A percentile compares a stretch with the other conserved stretches of the same genome.
Conservation (phyloP, 2,329 filamentous ascomycete species). For the Mycosphaerella sp. region DNA sequence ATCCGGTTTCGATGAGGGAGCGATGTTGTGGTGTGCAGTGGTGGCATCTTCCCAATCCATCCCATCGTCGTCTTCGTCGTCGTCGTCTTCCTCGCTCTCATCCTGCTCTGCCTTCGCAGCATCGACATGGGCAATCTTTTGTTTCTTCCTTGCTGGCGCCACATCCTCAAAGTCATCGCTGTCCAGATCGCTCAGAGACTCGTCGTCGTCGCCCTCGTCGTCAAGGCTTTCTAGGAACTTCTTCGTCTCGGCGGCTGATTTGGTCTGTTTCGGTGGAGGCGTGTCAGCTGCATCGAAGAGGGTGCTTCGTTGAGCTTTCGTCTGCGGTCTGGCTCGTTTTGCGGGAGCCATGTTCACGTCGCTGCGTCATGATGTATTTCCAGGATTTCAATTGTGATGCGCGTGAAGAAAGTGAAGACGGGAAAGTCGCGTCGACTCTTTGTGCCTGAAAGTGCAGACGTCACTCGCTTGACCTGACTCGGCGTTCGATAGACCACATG, state of each 20-base stretch:
- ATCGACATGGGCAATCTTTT: conserved; percentile 33
- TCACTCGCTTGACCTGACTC: no score
- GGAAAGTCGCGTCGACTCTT: no score
- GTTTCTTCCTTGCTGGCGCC: conserved; percentile 40
- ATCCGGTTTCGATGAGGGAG: conserved; percentile 24
- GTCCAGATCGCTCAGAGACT: conserved; percentile 40
- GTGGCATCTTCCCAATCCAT: conserved; percentile 54
- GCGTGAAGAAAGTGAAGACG: no score
- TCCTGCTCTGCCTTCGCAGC: conserved; percentile 38
- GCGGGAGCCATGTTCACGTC: no score
- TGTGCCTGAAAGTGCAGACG: no score
- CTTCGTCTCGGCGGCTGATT: conserved; percentile 28
- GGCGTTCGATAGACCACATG: no score
- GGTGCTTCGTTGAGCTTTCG: not conserved
- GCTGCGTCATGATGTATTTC: no score
- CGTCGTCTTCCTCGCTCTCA: conserved; percentile 38
- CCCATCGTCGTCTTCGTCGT: conserved; percentile 41
- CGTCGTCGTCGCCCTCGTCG: conserved; percentile 35
- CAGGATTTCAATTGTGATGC: no score
- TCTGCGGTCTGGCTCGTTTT: not conserved
- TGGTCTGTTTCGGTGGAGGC: conserved; percentile 25
- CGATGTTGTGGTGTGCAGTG: conserved; percentile 22
- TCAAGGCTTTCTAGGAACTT: conserved; percentile 36
- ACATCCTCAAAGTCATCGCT: conserved; percentile 49
- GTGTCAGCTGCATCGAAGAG: conserved; percentile 44